Percentiles rank a stretch among this genome's conserved stretches.
phyloP scores from a whole-genome alignment of 148 eudicot genomes.

The Cornus controversa region DNA sequence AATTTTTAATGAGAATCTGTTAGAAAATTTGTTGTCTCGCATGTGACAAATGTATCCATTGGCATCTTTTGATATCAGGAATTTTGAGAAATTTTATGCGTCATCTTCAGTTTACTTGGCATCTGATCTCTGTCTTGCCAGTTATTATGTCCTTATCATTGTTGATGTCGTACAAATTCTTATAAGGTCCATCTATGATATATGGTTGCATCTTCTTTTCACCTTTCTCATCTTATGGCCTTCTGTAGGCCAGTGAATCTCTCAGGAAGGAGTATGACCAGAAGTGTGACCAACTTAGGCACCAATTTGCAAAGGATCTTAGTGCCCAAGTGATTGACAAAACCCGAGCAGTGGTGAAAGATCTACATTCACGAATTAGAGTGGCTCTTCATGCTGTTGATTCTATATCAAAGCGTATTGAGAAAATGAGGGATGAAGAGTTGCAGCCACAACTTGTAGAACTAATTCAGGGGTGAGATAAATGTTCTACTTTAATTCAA shows the following conservation, averaged over 20 bases:
- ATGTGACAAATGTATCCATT: not conserved
- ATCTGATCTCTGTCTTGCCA: not conserved
- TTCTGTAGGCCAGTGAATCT: constrained; percentile 68
- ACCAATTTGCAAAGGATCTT: constrained; percentile 81
- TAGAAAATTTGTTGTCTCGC: not conserved
- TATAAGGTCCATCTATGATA: constrained; percentile 2
- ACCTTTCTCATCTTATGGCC: not conserved
- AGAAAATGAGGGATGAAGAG: constrained; percentile 95
- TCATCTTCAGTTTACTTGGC: not conserved
- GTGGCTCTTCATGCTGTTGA: constrained; percentile 91
- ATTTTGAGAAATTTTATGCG: not conserved
- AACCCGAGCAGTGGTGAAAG: constrained; percentile 80
- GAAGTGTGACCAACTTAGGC: constrained; percentile 77
- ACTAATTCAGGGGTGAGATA: constrained; percentile 76
- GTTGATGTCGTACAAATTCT: not conserved
- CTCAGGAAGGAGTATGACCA: constrained; percentile 74
- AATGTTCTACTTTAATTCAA: not conserved
- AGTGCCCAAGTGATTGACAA: constrained; percentile 69
- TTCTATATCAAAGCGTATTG: constrained; percentile 81
- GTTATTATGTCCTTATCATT: not conserved
- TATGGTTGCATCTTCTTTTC: not conserved
- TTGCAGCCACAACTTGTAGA: constrained; percentile 83
- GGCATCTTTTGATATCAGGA: not conserved
- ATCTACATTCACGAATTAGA: constrained; percentile 78
- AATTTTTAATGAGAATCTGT: not conserved